phyloP scores from a whole-genome alignment of 805 yeast genomes.

The Debaryomyces castellii region DNA sequence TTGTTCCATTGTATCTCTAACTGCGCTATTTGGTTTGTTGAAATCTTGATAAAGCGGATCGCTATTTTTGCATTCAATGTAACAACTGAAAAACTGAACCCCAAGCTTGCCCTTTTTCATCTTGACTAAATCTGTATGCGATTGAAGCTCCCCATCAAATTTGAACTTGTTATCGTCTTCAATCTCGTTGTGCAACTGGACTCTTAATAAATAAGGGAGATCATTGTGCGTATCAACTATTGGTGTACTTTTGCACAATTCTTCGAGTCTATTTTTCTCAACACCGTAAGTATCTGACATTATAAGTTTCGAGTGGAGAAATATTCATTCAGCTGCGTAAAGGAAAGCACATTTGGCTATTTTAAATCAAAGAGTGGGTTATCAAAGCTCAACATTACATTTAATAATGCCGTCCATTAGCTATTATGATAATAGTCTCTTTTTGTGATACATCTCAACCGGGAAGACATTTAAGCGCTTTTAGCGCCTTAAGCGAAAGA shows the following conservation, averaged over 20 bases:
- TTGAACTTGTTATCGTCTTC: slow-evolving; percentile 30
- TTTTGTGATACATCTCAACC: not conserved
- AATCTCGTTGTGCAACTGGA: slow-evolving; percentile 43
- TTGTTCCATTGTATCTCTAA: slow-evolving; percentile 55
- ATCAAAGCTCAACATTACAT: not conserved
- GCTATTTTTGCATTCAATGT: slow-evolving; percentile 45
- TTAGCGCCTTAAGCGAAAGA: not conserved
- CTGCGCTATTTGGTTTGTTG: slow-evolving; percentile 42
- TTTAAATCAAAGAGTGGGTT: not conserved
- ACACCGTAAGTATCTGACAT: not conserved
- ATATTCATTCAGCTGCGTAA: not conserved
- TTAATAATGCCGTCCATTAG: not conserved
- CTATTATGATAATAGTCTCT: not conserved
- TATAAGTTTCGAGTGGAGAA: not conserved
- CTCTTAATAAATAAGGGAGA: slow-evolving; percentile 49
- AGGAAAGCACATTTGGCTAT: not conserved
- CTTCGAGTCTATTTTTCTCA: not conserved
- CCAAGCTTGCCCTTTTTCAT: slow-evolving; percentile 47
- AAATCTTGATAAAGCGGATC: slow-evolving; percentile 44
- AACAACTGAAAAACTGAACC: slow-evolving; percentile 51
- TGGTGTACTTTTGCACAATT: slow-evolving; percentile 2
- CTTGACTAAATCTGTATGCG: slow-evolving; percentile 45
- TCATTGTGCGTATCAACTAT: slow-evolving; percentile 51
- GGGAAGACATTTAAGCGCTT: not conserved
- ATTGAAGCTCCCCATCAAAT: slow-evolving; percentile 36